phyloP scores from a whole-genome alignment of 106 monocot species.

The Amphibolis antarctica region DNA sequence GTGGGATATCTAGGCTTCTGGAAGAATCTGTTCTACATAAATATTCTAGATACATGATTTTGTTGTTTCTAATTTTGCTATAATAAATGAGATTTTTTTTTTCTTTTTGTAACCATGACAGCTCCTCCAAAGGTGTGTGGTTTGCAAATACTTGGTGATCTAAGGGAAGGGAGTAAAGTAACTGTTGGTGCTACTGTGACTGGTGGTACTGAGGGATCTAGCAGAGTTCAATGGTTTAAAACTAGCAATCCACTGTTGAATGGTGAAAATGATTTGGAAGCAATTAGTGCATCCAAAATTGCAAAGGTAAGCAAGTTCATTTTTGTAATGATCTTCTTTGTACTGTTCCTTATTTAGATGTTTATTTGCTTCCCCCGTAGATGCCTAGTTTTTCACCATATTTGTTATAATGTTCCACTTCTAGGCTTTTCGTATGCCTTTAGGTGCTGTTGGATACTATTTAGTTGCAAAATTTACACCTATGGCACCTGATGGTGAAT shows the following conservation, averaged over 20 bases:
- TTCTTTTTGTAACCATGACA: conserved; percentile 14
- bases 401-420: background rate
- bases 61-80: background rate
- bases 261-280: conserved; percentile 64
- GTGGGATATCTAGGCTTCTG: too few species aligned
- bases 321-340: background rate
- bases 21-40: too few species aligned
- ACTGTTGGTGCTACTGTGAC: conserved; percentile 55
- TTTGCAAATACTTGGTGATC: conserved; percentile 75
- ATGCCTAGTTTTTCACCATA: background rate
- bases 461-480: conserved; percentile 86
- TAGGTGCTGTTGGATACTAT: conserved; percentile 78
- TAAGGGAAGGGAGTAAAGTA: conserved; percentile 85
- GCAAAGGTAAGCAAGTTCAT: conserved; percentile 47
- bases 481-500: conserved; percentile 87
- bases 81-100: conserved; percentile 1
- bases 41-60: too few species aligned
- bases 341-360: background rate
- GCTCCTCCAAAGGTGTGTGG: conserved; percentile 74
- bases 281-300: conserved; percentile 71
- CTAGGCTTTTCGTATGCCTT: conserved; percentile 84
- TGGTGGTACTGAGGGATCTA: conserved; percentile 80
- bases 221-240: conserved; percentile 94
- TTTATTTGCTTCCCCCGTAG: background rate
- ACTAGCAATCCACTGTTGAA: conserved; percentile 32